These are phyloP conservation scores for Neobulgaria alba DNA, from an alignment of 2,329 filamentous ascomycete genomes.

Conservation along the genomic window DNA sequence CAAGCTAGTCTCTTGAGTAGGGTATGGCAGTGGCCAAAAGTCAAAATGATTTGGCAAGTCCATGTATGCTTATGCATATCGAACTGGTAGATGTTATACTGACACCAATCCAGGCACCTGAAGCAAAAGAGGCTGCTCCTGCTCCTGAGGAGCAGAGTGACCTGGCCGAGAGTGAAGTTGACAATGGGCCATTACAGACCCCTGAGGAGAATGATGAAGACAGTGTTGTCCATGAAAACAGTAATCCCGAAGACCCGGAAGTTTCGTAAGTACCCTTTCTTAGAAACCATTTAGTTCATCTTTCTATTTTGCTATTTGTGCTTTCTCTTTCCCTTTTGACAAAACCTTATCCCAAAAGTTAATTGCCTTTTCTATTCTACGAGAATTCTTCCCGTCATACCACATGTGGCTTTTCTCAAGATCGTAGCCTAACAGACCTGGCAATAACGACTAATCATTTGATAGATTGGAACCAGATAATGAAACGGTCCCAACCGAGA, in stretches of 20 bases:
- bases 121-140: background rate
- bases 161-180: background rate
- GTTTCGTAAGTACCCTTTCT: background rate
- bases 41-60: background rate
- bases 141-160: background rate
- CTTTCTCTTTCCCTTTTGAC: background rate
- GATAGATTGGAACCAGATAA: no score
- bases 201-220: background rate
- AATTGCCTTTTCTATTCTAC: no score
- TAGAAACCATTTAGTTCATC: background rate
- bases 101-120: no score
- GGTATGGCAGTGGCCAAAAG: background rate
- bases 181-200: background rate
- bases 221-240: background rate
- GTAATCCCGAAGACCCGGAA: constrained; percentile 1
- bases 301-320: background rate
- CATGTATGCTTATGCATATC: background rate
- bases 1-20: background rate
- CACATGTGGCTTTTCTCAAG: no score
- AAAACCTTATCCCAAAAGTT: no score
- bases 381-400: no score
- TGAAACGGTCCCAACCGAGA: no score
- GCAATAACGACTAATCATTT: no score
- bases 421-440: no score
- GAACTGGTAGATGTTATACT: no score